These are phyloP conservation scores for Arthrobotrys entomopaga DNA, from an alignment of 2,329 filamentous ascomycete species.

Conservation along the genomic window DNA sequence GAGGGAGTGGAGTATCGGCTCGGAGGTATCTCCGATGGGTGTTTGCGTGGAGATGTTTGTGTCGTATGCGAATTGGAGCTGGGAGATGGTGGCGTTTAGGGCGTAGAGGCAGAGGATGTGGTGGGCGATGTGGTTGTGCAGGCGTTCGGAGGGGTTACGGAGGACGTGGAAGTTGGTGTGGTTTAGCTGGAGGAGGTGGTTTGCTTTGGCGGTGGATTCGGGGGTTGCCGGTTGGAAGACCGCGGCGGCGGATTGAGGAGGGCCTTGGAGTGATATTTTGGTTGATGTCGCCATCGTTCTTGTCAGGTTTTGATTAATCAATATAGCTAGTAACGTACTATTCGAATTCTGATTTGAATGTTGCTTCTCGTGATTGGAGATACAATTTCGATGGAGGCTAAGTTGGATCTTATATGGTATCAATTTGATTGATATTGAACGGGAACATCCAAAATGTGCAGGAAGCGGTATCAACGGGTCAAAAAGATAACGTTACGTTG, in stretches of 20 bases:
- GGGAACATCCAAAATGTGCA: too few species aligned
- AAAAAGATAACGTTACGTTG: too few species aligned
- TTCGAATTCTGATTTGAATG: too few species aligned
- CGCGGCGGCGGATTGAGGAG: conserved; percentile 20
- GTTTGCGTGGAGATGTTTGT: conserved; percentile 72
- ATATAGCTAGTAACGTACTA: too few species aligned
- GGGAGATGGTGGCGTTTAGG: conserved; percentile 72
- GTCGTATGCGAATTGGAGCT: conserved; percentile 74
- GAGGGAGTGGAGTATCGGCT: conserved; percentile 67
- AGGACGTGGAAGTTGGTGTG: conserved; percentile 78
- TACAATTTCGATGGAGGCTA: too few species aligned
- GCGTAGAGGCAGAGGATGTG: conserved; percentile 80
- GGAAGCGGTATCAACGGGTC: too few species aligned
- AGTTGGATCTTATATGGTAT: too few species aligned
- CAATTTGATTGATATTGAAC: too few species aligned
- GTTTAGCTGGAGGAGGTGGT: conserved; percentile 79
- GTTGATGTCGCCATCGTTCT: conserved; percentile 10
- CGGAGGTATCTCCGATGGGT: conserved; percentile 64
- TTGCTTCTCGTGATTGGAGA: too few species aligned
- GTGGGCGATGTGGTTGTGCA: conserved; percentile 86
- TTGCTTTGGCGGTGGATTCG: conserved; percentile 71
- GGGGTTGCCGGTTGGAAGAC: conserved; percentile 60
- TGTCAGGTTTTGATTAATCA: too few species aligned
- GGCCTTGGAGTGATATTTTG: conserved; percentile 23
- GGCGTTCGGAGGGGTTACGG: conserved; percentile 75